Base-by-base conservation (phyloP, 129 eudicot genomes). In the Deinandra increscens region DNA sequence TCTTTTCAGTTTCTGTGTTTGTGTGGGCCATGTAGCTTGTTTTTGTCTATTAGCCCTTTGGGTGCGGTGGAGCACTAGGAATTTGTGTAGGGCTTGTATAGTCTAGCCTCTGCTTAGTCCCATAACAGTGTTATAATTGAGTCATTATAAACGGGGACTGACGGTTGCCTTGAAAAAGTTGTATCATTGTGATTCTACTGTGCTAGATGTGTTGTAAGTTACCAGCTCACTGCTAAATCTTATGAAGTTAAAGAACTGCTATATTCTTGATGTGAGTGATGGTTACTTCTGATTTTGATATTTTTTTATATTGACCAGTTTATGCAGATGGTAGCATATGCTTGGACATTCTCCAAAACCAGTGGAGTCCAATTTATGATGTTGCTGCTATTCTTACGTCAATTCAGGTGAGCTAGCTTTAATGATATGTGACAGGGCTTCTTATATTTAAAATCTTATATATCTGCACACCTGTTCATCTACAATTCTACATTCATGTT, bases 311-410 rank as follows among this genome's bases (percentile, higher is more conserved):
- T 63, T 74, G 59, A 20, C 53, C 81, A 85, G 91, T 85, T 82
- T 85, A 85, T 85, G 91, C 91, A 13, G 91, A 85, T 55, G 91
- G 91, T 61, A 88, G 96, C 77, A 88, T 88, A 76, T 88, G 96
- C 64, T 76, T 88, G 84, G 96, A 88, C 74, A 88, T 88, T 61
- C 89, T 88, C n/a, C 96, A 88, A 69, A 88, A 88, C 75, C 96
- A 88, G 75, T 88, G 96, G 92, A 89, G 96, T 66, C 96, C 96
- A 7, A 89, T 89, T 43, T 89, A 86, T 78, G 96, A 89, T 80
- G 92, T 86, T 55, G 92, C 96, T 62, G 96, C 92, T 60, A 86
- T 89, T 71, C 87, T 89, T 66, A 89, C 96, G 64, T 89, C 96
- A 42, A 80, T 89, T 59, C 96, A 89, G 96, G 96, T 89, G 79